Percentiles rank a stretch among this genome's conserved stretches.
These are phyloP conservation scores for Fagopyrum esculentum DNA, from an alignment of 148 eudicot species.

Conservation along the genomic window DNA sequence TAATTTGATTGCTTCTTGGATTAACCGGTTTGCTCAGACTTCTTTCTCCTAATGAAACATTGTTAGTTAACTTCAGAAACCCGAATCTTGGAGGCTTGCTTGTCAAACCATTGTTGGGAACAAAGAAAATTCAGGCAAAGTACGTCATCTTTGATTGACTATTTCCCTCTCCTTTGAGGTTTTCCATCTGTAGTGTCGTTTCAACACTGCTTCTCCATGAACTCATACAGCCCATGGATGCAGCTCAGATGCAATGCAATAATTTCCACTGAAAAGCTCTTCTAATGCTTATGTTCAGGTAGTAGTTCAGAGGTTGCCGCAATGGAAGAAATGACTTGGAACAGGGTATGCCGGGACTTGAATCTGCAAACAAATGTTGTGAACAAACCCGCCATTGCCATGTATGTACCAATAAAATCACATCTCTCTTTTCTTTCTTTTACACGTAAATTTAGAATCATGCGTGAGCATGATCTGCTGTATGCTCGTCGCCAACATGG, in stretches of 20 bases:
- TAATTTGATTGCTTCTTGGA: neutral
- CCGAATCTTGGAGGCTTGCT: conserved; percentile 98
- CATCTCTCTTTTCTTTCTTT: neutral
- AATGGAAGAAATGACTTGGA: conserved; percentile 40
- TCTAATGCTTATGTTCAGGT: conserved; percentile 34
- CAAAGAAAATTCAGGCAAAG: conserved; percentile 95
- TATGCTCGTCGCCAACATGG: neutral
- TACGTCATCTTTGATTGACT: conserved; percentile 16
- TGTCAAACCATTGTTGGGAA: conserved; percentile 97
- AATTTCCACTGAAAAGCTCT: neutral
- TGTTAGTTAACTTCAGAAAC: conserved; percentile 47
- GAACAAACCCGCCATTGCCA: neutral
- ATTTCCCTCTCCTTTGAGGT: neutral
- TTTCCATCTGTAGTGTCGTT: neutral
- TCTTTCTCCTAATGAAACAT: neutral
- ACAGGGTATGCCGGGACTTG: neutral
- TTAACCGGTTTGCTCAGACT: neutral
- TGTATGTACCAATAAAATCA: neutral
- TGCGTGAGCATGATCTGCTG: neutral
- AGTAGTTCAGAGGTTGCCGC: conserved; percentile 63
- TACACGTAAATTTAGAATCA: neutral
- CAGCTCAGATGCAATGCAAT: neutral
- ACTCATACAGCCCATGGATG: neutral
- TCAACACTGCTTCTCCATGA: neutral
- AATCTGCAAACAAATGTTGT: neutral